Evolutionary conservation across 352 stramenopile species (phyloP).

Genomic region (Pythium dissimile): DNA sequence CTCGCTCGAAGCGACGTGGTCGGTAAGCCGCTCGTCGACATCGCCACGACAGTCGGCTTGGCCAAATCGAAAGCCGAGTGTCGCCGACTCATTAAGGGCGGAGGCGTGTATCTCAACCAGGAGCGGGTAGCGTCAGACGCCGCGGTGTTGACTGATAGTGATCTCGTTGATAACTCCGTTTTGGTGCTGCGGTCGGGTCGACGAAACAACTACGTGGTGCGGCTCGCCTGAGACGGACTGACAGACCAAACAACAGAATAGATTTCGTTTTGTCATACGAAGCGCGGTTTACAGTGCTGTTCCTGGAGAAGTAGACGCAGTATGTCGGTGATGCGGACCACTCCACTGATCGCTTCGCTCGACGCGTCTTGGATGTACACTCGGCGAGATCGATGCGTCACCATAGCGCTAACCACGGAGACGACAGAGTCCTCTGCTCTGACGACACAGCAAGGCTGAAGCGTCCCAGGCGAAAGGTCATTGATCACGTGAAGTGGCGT

Average conservation of each 20-base stretch:
- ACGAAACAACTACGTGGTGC: constrained; percentile 81
- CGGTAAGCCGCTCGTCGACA: constrained; percentile 84
- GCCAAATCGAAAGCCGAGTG: constrained; percentile 95
- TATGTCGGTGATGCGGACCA: constrained; percentile 49
- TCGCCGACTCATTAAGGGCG: constrained; percentile 93
- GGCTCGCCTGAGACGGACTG: constrained; percentile 34
- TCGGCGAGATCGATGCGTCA: constrained; percentile 27
- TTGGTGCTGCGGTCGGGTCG: constrained; percentile 68
- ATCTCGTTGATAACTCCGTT: constrained; percentile 64
- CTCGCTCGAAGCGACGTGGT: constrained; percentile 51
- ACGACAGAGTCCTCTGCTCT: constrained; percentile 38
- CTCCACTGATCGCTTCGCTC: constrained; percentile 20
- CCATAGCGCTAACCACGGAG: constrained; percentile 42
- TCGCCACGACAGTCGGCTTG: constrained; percentile 88
- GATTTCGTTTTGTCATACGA: constrained; percentile 1
- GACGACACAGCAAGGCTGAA: constrained; percentile 14
- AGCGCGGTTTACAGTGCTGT: constrained; percentile 33
- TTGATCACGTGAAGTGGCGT: constrained; percentile 29
- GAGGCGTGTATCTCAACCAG: constrained; percentile 94
- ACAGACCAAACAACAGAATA: constrained; percentile 22
- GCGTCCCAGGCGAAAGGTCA: neutral
- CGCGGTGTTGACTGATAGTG: constrained; percentile 25
- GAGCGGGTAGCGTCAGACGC: constrained; percentile 61
- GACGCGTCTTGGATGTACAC: constrained; percentile 21
- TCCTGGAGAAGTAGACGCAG: constrained; percentile 47